phyloP scores from a whole-genome alignment of 306 rosid species.

The Lathyrus tuberosus region DNA sequence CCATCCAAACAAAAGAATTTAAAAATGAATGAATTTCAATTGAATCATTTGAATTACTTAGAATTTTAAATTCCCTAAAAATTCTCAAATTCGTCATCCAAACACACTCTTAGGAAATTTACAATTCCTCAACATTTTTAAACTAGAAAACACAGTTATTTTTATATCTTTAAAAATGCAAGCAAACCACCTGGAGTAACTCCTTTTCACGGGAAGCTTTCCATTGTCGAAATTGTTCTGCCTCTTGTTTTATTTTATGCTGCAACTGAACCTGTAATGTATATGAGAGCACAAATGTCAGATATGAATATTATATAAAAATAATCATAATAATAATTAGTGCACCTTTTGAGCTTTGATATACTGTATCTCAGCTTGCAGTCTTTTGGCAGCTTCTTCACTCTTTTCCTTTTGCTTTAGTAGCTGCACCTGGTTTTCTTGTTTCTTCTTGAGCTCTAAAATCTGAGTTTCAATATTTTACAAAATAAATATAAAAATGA shows the following conservation, averaged over 20 bases:
- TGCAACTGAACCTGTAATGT: conserved; percentile 73
- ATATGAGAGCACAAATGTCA: conserved; percentile 25
- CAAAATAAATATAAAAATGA: background rate
- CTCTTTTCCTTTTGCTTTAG: conserved; percentile 76
- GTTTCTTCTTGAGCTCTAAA: conserved; percentile 75
- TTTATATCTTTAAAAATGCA: conserved; percentile 28
- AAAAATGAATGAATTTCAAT: no score
- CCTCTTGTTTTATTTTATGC: conserved; percentile 79
- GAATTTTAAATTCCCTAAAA: no score
- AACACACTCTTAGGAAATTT: no score
- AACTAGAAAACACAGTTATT: conserved; percentile 26
- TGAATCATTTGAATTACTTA: no score
- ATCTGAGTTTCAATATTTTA: conserved; percentile 56
- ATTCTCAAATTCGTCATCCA: no score
- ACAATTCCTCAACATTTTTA: background rate
- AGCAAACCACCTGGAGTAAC: conserved; percentile 69
- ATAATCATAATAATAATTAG: conserved; percentile 21
- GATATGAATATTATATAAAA: conserved; percentile 27
- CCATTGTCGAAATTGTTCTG: conserved; percentile 85
- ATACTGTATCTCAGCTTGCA: conserved; percentile 80
- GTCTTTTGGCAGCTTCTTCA: conserved; percentile 76
- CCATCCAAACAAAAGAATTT: no score
- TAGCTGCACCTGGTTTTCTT: conserved; percentile 78
- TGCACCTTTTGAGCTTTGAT: conserved; percentile 74
- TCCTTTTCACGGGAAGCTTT: conserved; percentile 83